Base-by-base conservation (phyloP, 2,329 filamentous ascomycete species). In the Aspergillus unguis region DNA sequence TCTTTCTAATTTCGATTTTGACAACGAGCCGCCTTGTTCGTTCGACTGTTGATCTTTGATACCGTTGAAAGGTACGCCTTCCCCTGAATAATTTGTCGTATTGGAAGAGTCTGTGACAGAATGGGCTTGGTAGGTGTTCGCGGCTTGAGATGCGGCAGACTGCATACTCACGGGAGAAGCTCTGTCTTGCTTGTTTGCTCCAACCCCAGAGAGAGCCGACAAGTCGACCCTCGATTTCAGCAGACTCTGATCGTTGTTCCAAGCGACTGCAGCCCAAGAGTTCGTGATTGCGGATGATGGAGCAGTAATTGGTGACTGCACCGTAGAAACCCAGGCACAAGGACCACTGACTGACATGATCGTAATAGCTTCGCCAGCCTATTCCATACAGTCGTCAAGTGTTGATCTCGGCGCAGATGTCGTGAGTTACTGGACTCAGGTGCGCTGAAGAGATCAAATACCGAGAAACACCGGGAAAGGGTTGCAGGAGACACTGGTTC, bases 311-410 rank as follows among this genome's bases (percentile, higher is more conserved):
- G 66, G 62, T 36, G 65, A 63, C 49, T 65, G 63, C 54, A 69
- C 57, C 38, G 67, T 64, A 40, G 67, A 62, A 51, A 68, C 56
- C 67, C 67, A 70, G 48, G 66, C 63, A 59, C 67, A 70, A 59
- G 67, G 69, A 43, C 68, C 69, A 44, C 62, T 70, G 58, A 65
- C 68, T 60, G 69, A 70, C 62, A 70, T 70, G 63, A 54, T 69
- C 65, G 48, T 57, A 8, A 42, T 44, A 40, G 32, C n/a, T 23
- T 45, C 28, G 26, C 11, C n/a, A 23, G 27, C 48, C 44, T 59
- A 54, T 38, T 55, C 54, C 56, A 56, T 56, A 40, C 38, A 56
- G 28, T 37, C 33, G 8, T 23, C 44, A 36, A 44, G 50, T 41
- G 11, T 33, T 11, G 42, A 29, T 37, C 42, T 28, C 25, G 44